These are phyloP conservation scores for Scedosporium boydii DNA, from an alignment of 2,329 filamentous ascomycete species.

Conservation along the genomic window DNA sequence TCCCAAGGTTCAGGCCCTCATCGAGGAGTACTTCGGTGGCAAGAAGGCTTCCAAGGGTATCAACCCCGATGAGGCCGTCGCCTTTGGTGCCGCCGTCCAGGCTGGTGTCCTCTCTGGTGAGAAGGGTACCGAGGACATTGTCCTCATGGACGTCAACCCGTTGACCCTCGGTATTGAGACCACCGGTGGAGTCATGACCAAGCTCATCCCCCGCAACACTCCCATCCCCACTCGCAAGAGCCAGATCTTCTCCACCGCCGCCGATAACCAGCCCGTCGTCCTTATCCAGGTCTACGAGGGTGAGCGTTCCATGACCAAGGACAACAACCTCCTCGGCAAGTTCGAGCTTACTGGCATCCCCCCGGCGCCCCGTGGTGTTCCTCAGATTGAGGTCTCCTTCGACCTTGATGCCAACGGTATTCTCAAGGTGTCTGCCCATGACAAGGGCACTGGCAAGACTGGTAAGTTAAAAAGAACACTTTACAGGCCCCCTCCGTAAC, in stretches of 20 bases:
- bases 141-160: constrained; percentile 97
- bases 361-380: constrained; percentile 88
- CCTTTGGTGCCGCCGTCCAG: constrained; percentile 94
- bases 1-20: constrained; percentile 88
- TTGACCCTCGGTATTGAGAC: constrained; percentile 96
- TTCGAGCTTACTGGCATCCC: constrained; percentile 97
- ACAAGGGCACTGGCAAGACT: constrained; percentile 96
- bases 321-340: constrained; percentile 96
- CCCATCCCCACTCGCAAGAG: constrained; percentile 93
- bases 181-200: constrained; percentile 95
- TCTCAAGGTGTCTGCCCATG: constrained; percentile 86
- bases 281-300: constrained; percentile 94
- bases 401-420: constrained; percentile 98
- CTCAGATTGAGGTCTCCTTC: constrained; percentile 97
- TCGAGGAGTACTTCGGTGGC: constrained; percentile 90
- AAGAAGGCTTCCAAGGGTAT: constrained; percentile 99
- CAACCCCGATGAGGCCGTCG: constrained; percentile 98
- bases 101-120: constrained; percentile 91
- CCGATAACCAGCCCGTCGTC: constrained; percentile 93
- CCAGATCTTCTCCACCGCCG: constrained; percentile 94
- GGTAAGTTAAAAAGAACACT: constrained; percentile 1
- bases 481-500: background rate
- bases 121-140: constrained; percentile 66
- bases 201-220: constrained; percentile 90
- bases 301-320: constrained; percentile 87